Evolutionary conservation across 2,329 filamentous ascomycete species (phyloP), one percentile per base, ranked within the genome.

Genomic region (Teratosphaeriaceae sp.): DNA sequence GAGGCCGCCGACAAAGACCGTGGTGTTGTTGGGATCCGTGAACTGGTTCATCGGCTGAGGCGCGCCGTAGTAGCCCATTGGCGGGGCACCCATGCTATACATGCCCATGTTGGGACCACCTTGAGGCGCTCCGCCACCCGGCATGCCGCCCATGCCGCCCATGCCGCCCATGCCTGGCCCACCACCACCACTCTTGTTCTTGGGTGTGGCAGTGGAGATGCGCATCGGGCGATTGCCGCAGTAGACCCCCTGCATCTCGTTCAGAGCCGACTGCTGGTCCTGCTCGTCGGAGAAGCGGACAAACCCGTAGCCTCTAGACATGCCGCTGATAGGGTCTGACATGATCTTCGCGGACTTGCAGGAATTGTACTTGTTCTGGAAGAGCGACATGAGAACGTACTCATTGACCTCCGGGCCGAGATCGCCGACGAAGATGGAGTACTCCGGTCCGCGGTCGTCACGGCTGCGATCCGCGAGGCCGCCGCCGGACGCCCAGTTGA

Each of bases 261-360:
- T 84, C 18, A 98, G 76, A 51, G 92, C 90, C 49, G 89, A 87
- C 73, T 98, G 90, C 73, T 97, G 90, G 62, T 98, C 92, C 54
- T 82, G 79, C 73, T 97, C 90, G 55, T 94, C 88, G 40, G 88
- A 88, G 73, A 98, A 98, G 54, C 92, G 88, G 41, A 98, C 92
- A 60, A 98, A 98, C 36, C 92, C 92, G 61, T 98, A 98, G 44
- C 92, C 92, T 51, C 92, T 88, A 51, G 89, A 96, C 79, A 97
- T 90, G 57, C 92, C 92, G 51, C 85, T 94, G 70, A 97, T 92
- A 48, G 92, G 90, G 62, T 98, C 92, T 48, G 90, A 95, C 92
- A 98, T 98, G 70, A 98, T 98, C 78, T 98, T 98, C 61, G 92
- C 92, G 27, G 88, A 95, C 75, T 97, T 97, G 85, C 90, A 97